These are phyloP conservation scores for Leishmania aethiopica DNA, from an alignment of 208 protist genomes.

Conservation along the genomic window DNA sequence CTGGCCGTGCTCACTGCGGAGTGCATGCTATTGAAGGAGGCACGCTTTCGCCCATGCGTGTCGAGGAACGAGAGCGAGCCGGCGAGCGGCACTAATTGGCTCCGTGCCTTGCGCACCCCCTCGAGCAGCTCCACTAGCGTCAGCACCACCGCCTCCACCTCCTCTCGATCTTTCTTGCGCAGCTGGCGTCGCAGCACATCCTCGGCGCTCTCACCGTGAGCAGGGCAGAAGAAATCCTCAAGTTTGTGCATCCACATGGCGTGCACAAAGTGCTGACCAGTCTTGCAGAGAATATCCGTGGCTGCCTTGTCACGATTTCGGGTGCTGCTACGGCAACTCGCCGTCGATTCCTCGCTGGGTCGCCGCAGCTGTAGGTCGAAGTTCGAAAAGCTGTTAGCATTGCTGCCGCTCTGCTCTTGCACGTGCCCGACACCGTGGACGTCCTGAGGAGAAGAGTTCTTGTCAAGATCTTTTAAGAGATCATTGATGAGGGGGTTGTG, in stretches of 20 bases:
- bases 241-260: conserved; percentile 47
- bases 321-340: conserved; percentile 1
- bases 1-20: conserved; percentile 60
- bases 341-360: conserved; percentile 7
- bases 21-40: conserved; percentile 32
- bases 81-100: conserved; percentile 13
- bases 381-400: conserved; percentile 8
- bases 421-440: background rate
- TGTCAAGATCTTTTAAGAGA: conserved; percentile 32
- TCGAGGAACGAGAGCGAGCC: conserved; percentile 13
- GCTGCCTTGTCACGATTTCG: conserved; percentile 12
- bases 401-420: conserved; percentile 22
- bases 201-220: conserved; percentile 10
- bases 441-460: background rate
- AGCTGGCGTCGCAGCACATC: conserved; percentile 29
- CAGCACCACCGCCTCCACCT: conserved; percentile 42
- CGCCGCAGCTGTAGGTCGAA: background rate
- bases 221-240: conserved; percentile 36
- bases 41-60: background rate
- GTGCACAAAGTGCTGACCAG: conserved; percentile 57
- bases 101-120: conserved; percentile 33
- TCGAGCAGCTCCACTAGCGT: conserved; percentile 54
- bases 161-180: conserved; percentile 18
- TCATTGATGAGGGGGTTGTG: conserved; percentile 53
- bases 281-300: conserved; percentile 34